These are phyloP conservation scores for Rhizophora apiculata DNA, from an alignment of 345 rosid genomes.

Conservation along the genomic window DNA sequence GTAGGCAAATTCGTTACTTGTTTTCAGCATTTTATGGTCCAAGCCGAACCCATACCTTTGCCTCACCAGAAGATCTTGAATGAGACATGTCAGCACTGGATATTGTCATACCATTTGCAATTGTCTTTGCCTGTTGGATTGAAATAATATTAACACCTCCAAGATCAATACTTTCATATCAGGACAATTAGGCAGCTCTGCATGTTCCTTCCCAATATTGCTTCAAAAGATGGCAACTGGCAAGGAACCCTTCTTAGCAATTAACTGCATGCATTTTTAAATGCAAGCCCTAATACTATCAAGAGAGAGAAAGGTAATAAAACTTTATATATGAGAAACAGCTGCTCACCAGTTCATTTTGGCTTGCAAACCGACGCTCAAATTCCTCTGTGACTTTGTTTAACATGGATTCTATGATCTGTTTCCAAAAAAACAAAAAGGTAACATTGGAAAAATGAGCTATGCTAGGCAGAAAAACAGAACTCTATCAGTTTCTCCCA, in stretches of 20 bases:
- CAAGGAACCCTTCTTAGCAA: not conserved
- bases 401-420: slow-evolving; percentile 33
- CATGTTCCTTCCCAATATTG: not conserved
- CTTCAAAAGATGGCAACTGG: not conserved
- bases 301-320: not conserved
- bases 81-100: slow-evolving; percentile 23
- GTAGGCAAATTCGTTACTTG: not conserved
- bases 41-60: slow-evolving; percentile 29
- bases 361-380: slow-evolving; percentile 19
- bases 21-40: not conserved
- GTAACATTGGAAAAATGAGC: not conserved
- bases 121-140: slow-evolving; percentile 43
- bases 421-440: not conserved
- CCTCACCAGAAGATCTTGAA: slow-evolving; percentile 30
- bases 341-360: slow-evolving; percentile 25
- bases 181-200: not conserved
- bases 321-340: not conserved
- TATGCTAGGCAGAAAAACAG: not conserved
- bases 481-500: not conserved
- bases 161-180: not conserved
- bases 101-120: slow-evolving; percentile 30
- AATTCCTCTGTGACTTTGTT: slow-evolving; percentile 30
- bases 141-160: not conserved
- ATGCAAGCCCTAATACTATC: not conserved
- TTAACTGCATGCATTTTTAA: not conserved